Evolutionary conservation across 345 rosid genomes (phyloP), one percentile per base, ranked within the genome.

Genomic region (Noccaea caerulescens): DNA sequence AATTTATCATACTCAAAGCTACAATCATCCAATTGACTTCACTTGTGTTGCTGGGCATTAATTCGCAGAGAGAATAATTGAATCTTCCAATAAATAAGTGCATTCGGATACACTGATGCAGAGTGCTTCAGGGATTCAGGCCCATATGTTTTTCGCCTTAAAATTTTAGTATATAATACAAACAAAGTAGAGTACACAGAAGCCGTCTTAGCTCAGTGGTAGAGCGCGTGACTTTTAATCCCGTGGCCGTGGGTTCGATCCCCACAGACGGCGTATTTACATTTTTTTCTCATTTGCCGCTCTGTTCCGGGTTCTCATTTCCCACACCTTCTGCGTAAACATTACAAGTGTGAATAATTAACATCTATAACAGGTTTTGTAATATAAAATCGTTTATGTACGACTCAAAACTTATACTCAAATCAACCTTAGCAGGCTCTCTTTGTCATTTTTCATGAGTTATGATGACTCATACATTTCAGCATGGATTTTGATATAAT

Each of bases 161-260:
- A 20, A 20, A 0, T 20, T 20, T 27, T 4, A 27, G 3, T 27
- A 27, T 2, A 3, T 6, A 7, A 3, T 0, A 7, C 8, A 1
- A 10, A 2, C 4, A 8, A 14, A 3, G 8, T 7, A 4, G 0
- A 2, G 0, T 4, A 7, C 8, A 8, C 43, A 57, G 2, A 42
- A 36, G 61, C 61, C 61, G 61, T 57, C 61, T 57, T 57, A 57
- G 61, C 61, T 57, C 61, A 57, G 61, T 57, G 61, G 61, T 57
- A 57, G 61, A 57, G 61, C 61, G 61, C 44, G 61, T 57, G 61
- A 57, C 61, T 57, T 57, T 57, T 57, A 57, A 57, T 57, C 61
- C 61, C 61, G 61, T 57, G 61, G 61, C 44, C 61, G 61, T 14
- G 61, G 61, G 61, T 57, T 57, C 61, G 44, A 57, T 57, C 9